Conservation (phyloP, 2,329 filamentous ascomycete genomes). For the Lanzia echinophila region DNA sequence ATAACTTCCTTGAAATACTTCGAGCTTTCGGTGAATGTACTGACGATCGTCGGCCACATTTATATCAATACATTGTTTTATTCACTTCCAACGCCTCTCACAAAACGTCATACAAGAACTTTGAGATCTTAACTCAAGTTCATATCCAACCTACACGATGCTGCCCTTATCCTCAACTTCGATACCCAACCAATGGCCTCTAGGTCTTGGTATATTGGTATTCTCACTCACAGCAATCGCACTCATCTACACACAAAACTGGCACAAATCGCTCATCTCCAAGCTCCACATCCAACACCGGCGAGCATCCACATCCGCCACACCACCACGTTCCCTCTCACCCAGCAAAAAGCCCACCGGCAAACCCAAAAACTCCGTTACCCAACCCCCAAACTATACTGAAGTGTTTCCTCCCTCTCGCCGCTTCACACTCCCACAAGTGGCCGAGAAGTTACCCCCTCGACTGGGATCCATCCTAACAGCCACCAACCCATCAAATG, state of each 20-base stretch:
- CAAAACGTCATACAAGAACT: not conserved
- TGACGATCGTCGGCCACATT: not conserved
- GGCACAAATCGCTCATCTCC: constrained; percentile 20
- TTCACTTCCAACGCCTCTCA: too few relatives aligned
- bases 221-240: constrained; percentile 17
- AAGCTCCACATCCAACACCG: constrained; percentile 23
- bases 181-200: constrained; percentile 19
- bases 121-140: not conserved
- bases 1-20: too few relatives aligned
- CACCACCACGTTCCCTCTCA: constrained; percentile 28
- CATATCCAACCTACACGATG: not conserved
- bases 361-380: constrained; percentile 3
- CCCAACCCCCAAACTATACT: not conserved
- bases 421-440: constrained; percentile 21
- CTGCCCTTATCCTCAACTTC: constrained; percentile 2
- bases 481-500: constrained; percentile 14
- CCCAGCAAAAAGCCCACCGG: constrained; percentile 15
- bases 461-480: constrained; percentile 16
- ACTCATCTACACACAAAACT: constrained; percentile 19
- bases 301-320: constrained; percentile 27
- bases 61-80: not conserved
- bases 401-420: constrained; percentile 26
- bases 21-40: not conserved
- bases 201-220: constrained; percentile 22
- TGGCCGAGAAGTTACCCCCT: constrained; percentile 18